Evolutionary conservation across 495 filamentous ascomycete genomes (phyloP), one percentile per base, ranked within the genome.

Genomic region (Lasiosphaeria miniovina): DNA sequence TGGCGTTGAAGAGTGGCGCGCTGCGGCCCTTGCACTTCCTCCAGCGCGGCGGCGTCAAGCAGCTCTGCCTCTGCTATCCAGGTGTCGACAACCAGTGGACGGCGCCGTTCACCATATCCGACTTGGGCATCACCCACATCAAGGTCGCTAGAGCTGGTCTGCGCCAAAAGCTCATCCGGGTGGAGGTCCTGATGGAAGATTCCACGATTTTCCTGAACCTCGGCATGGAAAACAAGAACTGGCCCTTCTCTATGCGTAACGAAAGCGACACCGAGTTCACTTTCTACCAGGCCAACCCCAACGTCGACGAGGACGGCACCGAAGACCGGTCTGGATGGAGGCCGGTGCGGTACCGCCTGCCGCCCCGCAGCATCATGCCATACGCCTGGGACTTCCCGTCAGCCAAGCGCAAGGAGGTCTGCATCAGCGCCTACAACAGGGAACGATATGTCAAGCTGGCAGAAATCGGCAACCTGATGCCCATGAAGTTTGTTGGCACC

Each of bases 371-470:
- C 71, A 96, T 98, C 74, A 98, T 98, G 94, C 93, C 95, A 4
- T 98, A 98, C 69, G 93, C 94, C 35, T 98, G 94, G 94, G 95
- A 98, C 70, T 98, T 94, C 75, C 94, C 94, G 2, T 92, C 94
- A 5, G 90, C 91, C n/a, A 96, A 96, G 74, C 88, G 88, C 74
- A 96, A 94, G 71, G 93, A 96, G 69, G 82, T 98, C 38, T 84
- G 96, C 48, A 81, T 98, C 68, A 86, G 75, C 45, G 87, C 88
- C 31, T 85, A 88, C 65, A 86, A 85, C 53, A 93, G 88, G 71
- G 89, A 93, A 63, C 82, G 93, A 49, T 90, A 94, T 68, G 88
- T 98, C 65, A 95, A 91, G 69, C 85, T 98, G 55, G 90, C 93
- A 32, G 94, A 98, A 68, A 98, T 98, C 66, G 94, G 94, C 45